Evolutionary conservation across 306 rosid genomes (phyloP).

Genomic region (Lathyrus sativus): DNA sequence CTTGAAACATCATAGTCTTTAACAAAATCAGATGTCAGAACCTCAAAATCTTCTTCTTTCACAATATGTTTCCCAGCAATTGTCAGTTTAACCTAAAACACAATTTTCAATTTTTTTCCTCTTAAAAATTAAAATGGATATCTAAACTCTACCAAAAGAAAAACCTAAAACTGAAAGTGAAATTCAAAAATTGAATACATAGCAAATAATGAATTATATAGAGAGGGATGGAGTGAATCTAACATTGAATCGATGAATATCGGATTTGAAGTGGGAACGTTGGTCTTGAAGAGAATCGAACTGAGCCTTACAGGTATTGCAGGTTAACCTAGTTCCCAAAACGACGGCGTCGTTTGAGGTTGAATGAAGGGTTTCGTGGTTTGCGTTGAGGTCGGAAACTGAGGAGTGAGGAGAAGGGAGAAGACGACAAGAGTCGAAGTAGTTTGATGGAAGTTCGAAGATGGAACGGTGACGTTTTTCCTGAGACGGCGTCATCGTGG

Average conservation of each 20-base stretch:
- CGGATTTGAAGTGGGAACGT: slow-evolving; percentile 95
- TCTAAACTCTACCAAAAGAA: background rate
- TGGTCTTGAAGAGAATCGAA: slow-evolving; percentile 90
- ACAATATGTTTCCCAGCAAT: slow-evolving; percentile 82
- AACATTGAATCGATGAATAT: slow-evolving; percentile 94
- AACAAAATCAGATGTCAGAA: slow-evolving; percentile 80
- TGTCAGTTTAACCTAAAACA: slow-evolving; percentile 73
- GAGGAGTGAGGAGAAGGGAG: slow-evolving; percentile 61
- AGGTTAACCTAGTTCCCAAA: slow-evolving; percentile 59
- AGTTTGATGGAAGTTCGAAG: slow-evolving; percentile 59
- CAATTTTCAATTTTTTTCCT: background rate
- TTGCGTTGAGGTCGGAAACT: slow-evolving; percentile 41
- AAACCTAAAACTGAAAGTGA: background rate
- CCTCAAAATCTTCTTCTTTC: slow-evolving; percentile 94
- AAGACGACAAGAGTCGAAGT: slow-evolving; percentile 65
- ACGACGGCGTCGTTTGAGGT: slow-evolving; percentile 41
- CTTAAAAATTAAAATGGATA: background rate
- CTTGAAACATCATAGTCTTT: slow-evolving; percentile 86
- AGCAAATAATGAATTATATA: background rate
- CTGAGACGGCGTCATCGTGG: slow-evolving; percentile 1
- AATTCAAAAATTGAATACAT: background rate
- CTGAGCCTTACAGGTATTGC: slow-evolving; percentile 83
- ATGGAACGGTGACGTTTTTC: slow-evolving; percentile 71
- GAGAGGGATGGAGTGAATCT: slow-evolving; percentile 3
- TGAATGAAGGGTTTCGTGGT: slow-evolving; percentile 42